A percentile compares a stretch with the other conserved stretches of the same genome.
These are phyloP conservation scores for Camellia granthamiana DNA, from an alignment of 148 eudicot genomes.

Conservation along the genomic window DNA sequence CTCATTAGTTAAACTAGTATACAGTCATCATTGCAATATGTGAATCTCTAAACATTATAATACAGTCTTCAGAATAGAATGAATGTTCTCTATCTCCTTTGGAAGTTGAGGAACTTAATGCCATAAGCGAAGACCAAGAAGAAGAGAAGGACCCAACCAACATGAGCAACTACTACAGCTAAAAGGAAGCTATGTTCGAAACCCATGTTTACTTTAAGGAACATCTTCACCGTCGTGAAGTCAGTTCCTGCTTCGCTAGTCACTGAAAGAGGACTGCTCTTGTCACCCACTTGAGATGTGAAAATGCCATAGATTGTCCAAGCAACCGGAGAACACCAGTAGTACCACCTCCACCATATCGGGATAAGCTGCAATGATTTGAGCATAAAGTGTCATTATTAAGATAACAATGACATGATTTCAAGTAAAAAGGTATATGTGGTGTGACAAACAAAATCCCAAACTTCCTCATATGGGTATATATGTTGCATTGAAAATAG, in stretches of 20 bases:
- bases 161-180: conserved; percentile 27
- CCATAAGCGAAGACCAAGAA: conserved; percentile 36
- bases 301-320: conserved; percentile 42
- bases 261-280: conserved; percentile 1
- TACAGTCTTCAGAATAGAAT: background rate
- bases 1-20: background rate
- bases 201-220: conserved; percentile 20
- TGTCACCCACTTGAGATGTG: conserved; percentile 36
- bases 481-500: background rate
- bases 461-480: background rate
- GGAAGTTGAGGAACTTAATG: conserved; percentile 39
- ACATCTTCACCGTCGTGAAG: conserved; percentile 13
- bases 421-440: no score
- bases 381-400: background rate
- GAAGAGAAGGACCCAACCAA: conserved; percentile 36
- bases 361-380: conserved; percentile 31
- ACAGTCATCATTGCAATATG: background rate
- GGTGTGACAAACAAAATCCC: no score
- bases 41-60: background rate
- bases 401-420: no score
- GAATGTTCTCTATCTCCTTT: conserved; percentile 23
- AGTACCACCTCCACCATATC: conserved; percentile 50
- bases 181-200: conserved; percentile 32
- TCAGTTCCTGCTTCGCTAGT: background rate
- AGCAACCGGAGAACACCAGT: conserved; percentile 44